Base-by-base conservation (phyloP, 768 basidiomycete genomes). In the Boletus patriciae region DNA sequence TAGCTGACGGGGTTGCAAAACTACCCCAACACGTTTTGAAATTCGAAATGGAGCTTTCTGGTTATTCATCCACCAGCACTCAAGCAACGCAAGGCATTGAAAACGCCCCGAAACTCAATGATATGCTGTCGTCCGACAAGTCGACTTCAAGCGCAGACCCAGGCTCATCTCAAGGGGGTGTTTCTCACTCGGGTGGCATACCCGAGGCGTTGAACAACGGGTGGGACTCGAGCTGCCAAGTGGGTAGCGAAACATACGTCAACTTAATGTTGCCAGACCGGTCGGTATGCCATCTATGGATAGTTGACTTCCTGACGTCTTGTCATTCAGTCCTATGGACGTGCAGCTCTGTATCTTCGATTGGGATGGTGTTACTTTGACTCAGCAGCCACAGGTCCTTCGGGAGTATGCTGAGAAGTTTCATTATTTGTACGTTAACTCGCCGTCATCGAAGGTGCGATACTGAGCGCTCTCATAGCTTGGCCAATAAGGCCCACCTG, bases 231-330 rank as follows among this genome's bases (percentile, higher is more conserved):
- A 64, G 50, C 23, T 82, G 77, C 53, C 72, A 66, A 65, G 65
- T 61, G 49, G 80, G 74, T 41, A 66, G 59, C 40, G 76, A 79
- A 59, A 69, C 62, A 37, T 68, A 61, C 9, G 29, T 84, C 34
- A 77, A 84, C 64, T 44, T 86, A 19, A 73, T 85, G 76, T 70
- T 86, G 62, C 85, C 85, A 40, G 79, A 85, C 63, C 77, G 83
- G 85, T 83, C 48, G 55, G 64, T 62, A 19, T 44, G 18, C 19
- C 33, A 34, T 52, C n/a, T 8, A 21, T 43, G 40, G 37, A 38
- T 36, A n/a, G 10, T 38, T 41, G 21, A 23, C 31, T 48, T 34
- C 16, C 52, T 64, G 46, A 63, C 43, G 34, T 43, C 42, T 43
- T 50, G 36, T 23, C 9, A 31, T 48, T 50, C 56, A 86, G 85